Base-by-base conservation (phyloP, 805 yeast genomes). In the Suhomyces xylopsoci region DNA sequence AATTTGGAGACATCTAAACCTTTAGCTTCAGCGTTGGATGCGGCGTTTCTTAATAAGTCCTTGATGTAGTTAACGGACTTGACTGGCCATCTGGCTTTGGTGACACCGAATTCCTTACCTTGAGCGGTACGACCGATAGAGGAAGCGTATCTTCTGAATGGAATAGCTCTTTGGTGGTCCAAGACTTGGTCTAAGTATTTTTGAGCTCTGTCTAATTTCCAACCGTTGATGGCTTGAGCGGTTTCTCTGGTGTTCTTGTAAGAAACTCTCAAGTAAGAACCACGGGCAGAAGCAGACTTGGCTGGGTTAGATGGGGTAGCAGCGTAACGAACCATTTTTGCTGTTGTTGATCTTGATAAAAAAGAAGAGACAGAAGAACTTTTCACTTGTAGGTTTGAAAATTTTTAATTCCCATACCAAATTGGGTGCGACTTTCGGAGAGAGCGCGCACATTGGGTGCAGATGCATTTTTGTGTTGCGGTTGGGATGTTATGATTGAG, bases 61-160 rank as follows among this genome's bases (percentile, higher is more conserved):
- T 88, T 86, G 73, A 94, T 81, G 81, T 88, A 91, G 81, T 90
- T 89, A 78, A 94, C 97, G 62, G 97, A 89, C 88, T 94, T 94
- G 64, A 85, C 96, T 75, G 99, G 99, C 99, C 99, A 94, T 90
- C 99, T 92, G 70, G 99, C 99, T 83, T 88, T 92, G 86, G 97
- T 90, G 76, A 92, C 97, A 81, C 98, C 98, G 74, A 93, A 94
- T 84, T 94, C 99, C 83, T 94, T 93, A 83, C 97, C 99, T 83
- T 94, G 99, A 69, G 96, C 97, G 71, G 99, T 91, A 84, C 99
- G 89, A 80, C 99, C 99, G 71, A 90, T 92, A 69, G 97, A 89
- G 66, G 88, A 84, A 84, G 88, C 88, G 83, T 83, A 93, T 85
- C 97, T 85, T 86, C 99, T 89, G 94, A 94, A 90, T 77, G 99